Evolutionary conservation across 805 yeast species (phyloP).

Genomic region (Kluyveromyces aestuarii): DNA sequence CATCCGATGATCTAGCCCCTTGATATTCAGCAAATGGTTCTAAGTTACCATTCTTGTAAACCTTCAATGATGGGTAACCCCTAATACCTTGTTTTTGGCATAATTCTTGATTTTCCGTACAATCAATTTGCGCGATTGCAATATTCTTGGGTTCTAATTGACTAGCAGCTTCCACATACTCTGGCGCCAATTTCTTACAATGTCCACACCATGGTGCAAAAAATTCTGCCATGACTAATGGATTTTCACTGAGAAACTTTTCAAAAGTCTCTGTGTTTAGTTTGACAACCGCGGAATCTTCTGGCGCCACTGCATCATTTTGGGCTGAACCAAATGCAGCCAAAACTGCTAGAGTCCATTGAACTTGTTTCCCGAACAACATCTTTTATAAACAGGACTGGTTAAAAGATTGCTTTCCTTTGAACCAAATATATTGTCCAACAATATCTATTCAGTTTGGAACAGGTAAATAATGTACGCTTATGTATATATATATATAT

Average conservation of each 20-base stretch:
- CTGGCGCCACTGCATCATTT: conserved; percentile 60
- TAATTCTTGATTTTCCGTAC: conserved; percentile 67
- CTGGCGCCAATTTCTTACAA: conserved; percentile 83
- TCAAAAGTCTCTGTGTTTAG: conserved; percentile 59
- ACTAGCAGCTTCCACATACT: conserved; percentile 73
- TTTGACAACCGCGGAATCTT: conserved; percentile 81
- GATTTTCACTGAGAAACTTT: conserved; percentile 57
- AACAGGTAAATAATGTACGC: background rate
- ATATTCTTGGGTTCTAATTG: conserved; percentile 55
- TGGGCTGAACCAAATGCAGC: conserved; percentile 28
- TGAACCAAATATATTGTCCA: background rate
- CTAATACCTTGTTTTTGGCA: conserved; percentile 59
- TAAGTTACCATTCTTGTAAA: conserved; percentile 47
- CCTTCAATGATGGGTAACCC: conserved; percentile 82
- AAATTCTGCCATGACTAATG: conserved; percentile 77
- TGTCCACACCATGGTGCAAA: conserved; percentile 98
- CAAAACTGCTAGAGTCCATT: conserved; percentile 16
- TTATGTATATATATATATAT: background rate
- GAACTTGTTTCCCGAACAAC: conserved; percentile 12
- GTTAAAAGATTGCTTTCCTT: no score
- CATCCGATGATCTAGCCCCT: conserved; percentile 77
- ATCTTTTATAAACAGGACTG: conserved; percentile 1
- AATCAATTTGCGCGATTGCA: conserved; percentile 75
- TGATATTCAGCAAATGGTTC: conserved; percentile 50
- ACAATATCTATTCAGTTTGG: no score